Base-by-base conservation (phyloP, 371 early-diverging fungal species). In the Mortierella sp. region DNA sequence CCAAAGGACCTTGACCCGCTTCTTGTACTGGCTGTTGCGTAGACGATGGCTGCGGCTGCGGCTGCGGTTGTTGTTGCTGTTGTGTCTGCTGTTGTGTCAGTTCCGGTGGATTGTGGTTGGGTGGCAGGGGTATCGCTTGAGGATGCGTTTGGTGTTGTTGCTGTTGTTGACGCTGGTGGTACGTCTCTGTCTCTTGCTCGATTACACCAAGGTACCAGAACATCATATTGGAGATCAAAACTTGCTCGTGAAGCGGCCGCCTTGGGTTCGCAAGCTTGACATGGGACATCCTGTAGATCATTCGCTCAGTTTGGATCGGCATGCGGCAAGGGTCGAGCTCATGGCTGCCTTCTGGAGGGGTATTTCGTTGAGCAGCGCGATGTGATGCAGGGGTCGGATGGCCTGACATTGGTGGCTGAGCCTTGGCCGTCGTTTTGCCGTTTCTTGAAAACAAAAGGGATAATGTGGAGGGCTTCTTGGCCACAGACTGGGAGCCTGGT, bases 201-300 rank as follows among this genome's bases (percentile, higher is more conserved):
- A 89, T 72, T 83, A 88, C 87, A 64, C 91, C 82, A 13, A 98
- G 90, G 84, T 98, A 98, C 94, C 96, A 97, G 88, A 98, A 95
- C 98, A 99, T 97, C 87, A 98, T 92, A 80, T 99, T 99, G 31
- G 96, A 96, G 46, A 99, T 95, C 76, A 97, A 86, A 6, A 99
- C 99, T 86, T 99, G 98, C 71, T 99, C 96, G 69, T 92, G 88
- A 28, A 99, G 90, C 3, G 98, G 96, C 9, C 98, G 93, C 34
- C 97, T 91, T 11, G 95, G 95, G 81, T 97, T 96, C 37, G 98
- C 96, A 28, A 99, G 90, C 88, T 99, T 99, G 71, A 93, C 92
- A 76, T 98, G 98, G 0, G 97, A 97, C 24, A 97, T 88, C n/a
- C 96, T 95, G 84, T 98, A 98, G 24, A 98, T 94, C 13, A 94